Conservation (phyloP, 164 flowering plant genomes). For the Aristolochia contorta region DNA sequence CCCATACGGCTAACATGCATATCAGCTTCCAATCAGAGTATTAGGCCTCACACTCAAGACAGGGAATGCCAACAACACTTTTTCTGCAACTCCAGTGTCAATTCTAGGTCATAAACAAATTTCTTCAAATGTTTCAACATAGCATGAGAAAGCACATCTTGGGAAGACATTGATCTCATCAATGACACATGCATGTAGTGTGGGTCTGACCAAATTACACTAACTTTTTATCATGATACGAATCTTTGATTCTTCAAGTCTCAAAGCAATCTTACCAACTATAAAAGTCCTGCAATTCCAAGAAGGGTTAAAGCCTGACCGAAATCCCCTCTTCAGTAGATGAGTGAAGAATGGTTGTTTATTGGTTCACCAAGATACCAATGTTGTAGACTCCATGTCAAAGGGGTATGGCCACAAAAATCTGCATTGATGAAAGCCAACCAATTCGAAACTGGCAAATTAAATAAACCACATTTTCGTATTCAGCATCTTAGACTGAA, state of each 20-base stretch:
- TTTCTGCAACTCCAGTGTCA: too few relatives aligned
- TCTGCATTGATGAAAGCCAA: constrained; percentile 99
- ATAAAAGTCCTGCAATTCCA: constrained; percentile 64
- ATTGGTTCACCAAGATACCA: constrained; percentile 90
- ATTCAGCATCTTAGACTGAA: constrained; percentile 64
- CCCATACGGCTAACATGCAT: too few relatives aligned
- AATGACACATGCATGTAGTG: constrained; percentile 29
- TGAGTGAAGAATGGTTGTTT: constrained; percentile 62
- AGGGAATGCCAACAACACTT: too few relatives aligned
- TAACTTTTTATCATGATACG: constrained; percentile 27
- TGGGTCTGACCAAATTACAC: constrained; percentile 27
- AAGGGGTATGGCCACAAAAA: constrained; percentile 58
- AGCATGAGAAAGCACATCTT: constrained; percentile 14
- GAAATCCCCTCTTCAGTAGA: constrained; percentile 56
- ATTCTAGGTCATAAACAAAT: constrained; percentile 6
- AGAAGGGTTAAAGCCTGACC: constrained; percentile 56
- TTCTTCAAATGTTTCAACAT: constrained; percentile 14
- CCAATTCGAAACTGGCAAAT: constrained; percentile 96
- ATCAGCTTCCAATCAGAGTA: too few relatives aligned
- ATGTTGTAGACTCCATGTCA: constrained; percentile 79
- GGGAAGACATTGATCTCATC: constrained; percentile 5
- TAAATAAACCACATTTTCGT: constrained; percentile 66
- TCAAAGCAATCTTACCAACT: constrained; percentile 97
- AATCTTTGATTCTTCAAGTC: constrained; percentile 48
- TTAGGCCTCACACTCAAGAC: too few relatives aligned